Evolutionary conservation across 2,329 filamentous ascomycete genomes (phyloP), one percentile per base, ranked within the genome.

Genomic region (Fusarium longipes): DNA sequence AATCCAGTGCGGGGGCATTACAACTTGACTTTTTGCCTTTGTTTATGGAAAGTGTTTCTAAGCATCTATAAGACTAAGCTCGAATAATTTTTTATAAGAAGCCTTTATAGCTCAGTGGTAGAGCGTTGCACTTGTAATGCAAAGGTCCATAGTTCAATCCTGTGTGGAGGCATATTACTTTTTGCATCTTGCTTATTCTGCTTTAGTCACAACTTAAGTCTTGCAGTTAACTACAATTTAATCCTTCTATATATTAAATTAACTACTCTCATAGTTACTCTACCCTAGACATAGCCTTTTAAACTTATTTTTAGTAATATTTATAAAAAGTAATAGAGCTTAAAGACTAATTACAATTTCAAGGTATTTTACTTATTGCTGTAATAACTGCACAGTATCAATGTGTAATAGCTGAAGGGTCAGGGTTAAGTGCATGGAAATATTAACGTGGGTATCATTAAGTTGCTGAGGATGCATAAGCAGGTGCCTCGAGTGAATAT

Each of bases 391-490:
- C 22, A 6, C 14, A 33, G 3, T 8, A 20, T 18, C 33, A 8
- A 29, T 9, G n/a, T 17, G 30, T 6, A 14, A 8, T 11, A 27
- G 54, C 29, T 15, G 9, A 32, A 25, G 22, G 17, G 17, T 6
- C 15, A 25, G 4, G 24, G 17, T 32, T 7, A 48, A 38, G 20
- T 22, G 29, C 43, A 18, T 42, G 44, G 27, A 61, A 50, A 40
- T 54, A 70, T 70, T n/a, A 69, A 69, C 66, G 44, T 69, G 67
- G 67, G 67, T 69, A 69, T 69, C 67, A 69, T 69, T 69, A 69
- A 63, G 49, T 25, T 58, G 25, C 42, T 35, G 65, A 67, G 58
- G 54, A 45, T 65, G 65, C 64, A 47, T 35, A 40, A 63, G 65
- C 61, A 64, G 50, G n/a, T 48, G 36, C 48, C 64, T 70, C 67